Evolutionary conservation across 768 basidiomycete genomes (phyloP).

Genomic region (Coprinopsis sp.): DNA sequence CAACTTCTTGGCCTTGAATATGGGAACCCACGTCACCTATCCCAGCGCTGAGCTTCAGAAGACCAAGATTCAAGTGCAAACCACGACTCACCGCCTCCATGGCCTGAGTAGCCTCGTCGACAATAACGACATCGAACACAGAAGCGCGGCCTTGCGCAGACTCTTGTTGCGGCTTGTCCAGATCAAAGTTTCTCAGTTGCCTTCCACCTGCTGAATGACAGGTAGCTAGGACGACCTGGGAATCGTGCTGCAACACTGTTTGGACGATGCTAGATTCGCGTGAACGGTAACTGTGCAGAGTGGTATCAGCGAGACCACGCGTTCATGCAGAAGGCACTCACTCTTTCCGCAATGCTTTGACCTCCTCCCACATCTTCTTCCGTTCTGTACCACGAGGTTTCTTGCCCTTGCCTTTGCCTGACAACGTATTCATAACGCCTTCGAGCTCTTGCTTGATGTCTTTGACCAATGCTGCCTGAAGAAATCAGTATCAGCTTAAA

Average conservation of each 20-base stretch:
- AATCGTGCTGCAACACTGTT: slow-evolving; percentile 72
- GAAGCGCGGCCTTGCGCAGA: too few relatives aligned
- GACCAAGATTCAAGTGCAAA: slow-evolving; percentile 2
- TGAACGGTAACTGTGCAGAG: slow-evolving; percentile 70
- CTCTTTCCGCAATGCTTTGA: slow-evolving; percentile 88
- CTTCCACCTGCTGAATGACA: slow-evolving; percentile 91
- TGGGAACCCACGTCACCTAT: slow-evolving; percentile 92
- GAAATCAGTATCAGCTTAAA: background rate
- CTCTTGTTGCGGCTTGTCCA: too few relatives aligned
- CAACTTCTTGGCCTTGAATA: slow-evolving; percentile 86
- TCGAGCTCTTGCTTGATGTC: slow-evolving; percentile 90
- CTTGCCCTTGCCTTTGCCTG: slow-evolving; percentile 74
- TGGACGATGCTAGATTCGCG: slow-evolving; percentile 82
- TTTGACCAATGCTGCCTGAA: slow-evolving; percentile 71
- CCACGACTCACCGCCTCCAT: slow-evolving; percentile 71
- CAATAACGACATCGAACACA: slow-evolving; percentile 93
- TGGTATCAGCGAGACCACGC: background rate
- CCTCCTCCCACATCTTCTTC: slow-evolving; percentile 83
- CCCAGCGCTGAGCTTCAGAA: background rate
- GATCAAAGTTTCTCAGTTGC: slow-evolving; percentile 66
- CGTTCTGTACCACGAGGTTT: slow-evolving; percentile 66
- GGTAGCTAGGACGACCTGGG: slow-evolving; percentile 88
- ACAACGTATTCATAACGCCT: slow-evolving; percentile 54
- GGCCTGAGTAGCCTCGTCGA: slow-evolving; percentile 98
- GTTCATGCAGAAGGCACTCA: slow-evolving; percentile 30